A percentile compares a stretch with the other conserved stretches of the same genome.
Conservation (phyloP, 2,329 filamentous ascomycete species). For the Botryotinia convoluta region DNA sequence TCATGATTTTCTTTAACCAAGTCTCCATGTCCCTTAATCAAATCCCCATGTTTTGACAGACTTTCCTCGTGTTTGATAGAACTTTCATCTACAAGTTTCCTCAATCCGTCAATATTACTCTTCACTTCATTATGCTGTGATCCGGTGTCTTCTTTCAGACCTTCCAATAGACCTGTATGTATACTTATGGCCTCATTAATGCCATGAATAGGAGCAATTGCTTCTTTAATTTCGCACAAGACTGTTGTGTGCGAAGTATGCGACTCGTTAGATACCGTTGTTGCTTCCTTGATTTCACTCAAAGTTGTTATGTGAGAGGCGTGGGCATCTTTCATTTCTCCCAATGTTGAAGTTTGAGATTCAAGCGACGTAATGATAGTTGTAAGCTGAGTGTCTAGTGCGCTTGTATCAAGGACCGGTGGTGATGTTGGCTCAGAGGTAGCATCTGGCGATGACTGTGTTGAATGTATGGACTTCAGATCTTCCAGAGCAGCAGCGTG, state of each 20-base stretch:
- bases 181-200: not conserved
- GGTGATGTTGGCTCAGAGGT: not conserved
- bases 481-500: slow-evolving; percentile 23
- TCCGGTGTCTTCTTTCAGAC: slow-evolving; percentile 22
- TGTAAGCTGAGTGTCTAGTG: slow-evolving; percentile 22
- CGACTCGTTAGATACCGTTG: slow-evolving; percentile 23
- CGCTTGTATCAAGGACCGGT: not conserved
- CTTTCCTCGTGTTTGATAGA: slow-evolving; percentile 25
- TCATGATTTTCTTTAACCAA: slow-evolving; percentile 31
- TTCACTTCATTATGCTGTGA: slow-evolving; percentile 27
- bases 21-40: slow-evolving; percentile 24
- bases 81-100: slow-evolving; percentile 28
- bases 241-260: slow-evolving; percentile 18
- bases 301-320: not conserved
- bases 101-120: slow-evolving; percentile 29
- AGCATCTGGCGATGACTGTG: not conserved
- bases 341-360: slow-evolving; percentile 22
- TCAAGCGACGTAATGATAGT: slow-evolving; percentile 28
- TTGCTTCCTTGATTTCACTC: slow-evolving; percentile 23
- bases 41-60: slow-evolving; percentile 22
- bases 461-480: slow-evolving; percentile 20
- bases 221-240: slow-evolving; percentile 21
- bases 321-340: slow-evolving; percentile 24
- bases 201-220: not conserved
- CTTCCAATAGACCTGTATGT: slow-evolving; percentile 27